Evolutionary conservation across 2,329 filamentous ascomycete species (phyloP), one percentile per base, ranked within the genome.

Genomic region (Colletotrichum sp.): DNA sequence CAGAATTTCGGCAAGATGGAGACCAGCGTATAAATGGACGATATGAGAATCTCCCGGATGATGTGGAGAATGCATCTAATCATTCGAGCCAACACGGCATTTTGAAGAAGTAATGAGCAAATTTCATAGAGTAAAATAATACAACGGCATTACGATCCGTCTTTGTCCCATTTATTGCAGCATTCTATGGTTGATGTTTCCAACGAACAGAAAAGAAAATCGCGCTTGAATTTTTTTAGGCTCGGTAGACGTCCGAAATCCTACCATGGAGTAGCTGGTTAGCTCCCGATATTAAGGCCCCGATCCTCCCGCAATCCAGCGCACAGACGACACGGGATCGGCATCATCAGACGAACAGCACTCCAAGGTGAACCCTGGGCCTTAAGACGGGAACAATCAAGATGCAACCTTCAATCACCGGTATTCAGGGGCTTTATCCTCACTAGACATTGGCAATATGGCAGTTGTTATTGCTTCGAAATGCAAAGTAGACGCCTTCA

Each of bases 11-110:
- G 34, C 70, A 75, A 11, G 71, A 73, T 16, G 24, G 67, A 18
- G 71, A 71, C 13, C 43, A 51, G 8, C 62, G 68, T 11, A 61
- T 66, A 29, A 64, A 64, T 38, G 62, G 71, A 21, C 62, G 43
- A 12, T 71, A 71, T 24, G 62, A 71, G 24, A 69, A 73, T 66
- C 62, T 73, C 16, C 55, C 71, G 6, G 71, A 71, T n/a, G 68
- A 73, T 6, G 55, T 63, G 62, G 71, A 73, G 34, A 73, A 70
- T 51, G 62, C 62, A 1, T 66, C 71, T 2, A 71, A 43, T 38
- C 71, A 71, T 18, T 73, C 62, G 8, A 73, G 67, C 13, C 62
- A 73, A 7, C 61, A 66, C n/a, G 68, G 62, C 5, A 71, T 73
- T 3, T 29, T 73, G 43, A 73, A 71, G 55, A 62, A 63, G 8